Conservation (phyloP, 192 early-diverging fungal genomes). For the Spinellus fusiger region DNA sequence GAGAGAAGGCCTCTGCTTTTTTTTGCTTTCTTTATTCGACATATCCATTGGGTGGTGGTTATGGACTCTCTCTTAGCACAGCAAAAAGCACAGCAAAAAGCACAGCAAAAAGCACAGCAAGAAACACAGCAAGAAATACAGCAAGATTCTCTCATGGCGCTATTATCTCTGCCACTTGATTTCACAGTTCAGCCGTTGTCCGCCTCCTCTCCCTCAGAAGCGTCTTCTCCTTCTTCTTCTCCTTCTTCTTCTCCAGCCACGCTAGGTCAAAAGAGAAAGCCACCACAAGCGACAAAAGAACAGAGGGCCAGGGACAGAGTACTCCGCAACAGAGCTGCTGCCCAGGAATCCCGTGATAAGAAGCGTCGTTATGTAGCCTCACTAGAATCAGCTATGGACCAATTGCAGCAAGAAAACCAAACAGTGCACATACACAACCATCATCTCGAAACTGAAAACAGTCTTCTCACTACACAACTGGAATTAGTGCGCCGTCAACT, state of each 20-base stretch:
- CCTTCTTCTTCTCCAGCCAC: conserved; percentile 1
- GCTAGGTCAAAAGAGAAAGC: conserved; percentile 7
- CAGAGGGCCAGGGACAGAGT: conserved; percentile 42
- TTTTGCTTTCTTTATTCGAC: conserved; percentile 12
- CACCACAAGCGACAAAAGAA: conserved; percentile 22
- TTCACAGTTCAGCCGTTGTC: conserved; percentile 20
- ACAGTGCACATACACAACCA: conserved; percentile 42
- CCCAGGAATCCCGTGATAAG: conserved; percentile 74
- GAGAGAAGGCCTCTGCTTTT: background rate
- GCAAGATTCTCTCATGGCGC: conserved; percentile 3
- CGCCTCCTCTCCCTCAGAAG: background rate
- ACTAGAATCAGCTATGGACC: conserved; percentile 48
- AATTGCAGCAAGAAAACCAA: conserved; percentile 43
- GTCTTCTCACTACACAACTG: conserved; percentile 23
- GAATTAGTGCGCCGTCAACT: conserved; percentile 28
- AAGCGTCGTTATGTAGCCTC: conserved; percentile 59
- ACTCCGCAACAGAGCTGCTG: conserved; percentile 64
- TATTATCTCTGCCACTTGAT: conserved; percentile 16
- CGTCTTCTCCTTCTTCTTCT: background rate
- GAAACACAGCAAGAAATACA: background rate
- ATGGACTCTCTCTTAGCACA: conserved; percentile 1
- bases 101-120: conserved; percentile 1
- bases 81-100: background rate
- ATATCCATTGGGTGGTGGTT: conserved; percentile 33
- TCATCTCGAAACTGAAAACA: conserved; percentile 46